Evolutionary conservation across 805 yeast species (phyloP).

Genomic region (Saturnispora galanensis): DNA sequence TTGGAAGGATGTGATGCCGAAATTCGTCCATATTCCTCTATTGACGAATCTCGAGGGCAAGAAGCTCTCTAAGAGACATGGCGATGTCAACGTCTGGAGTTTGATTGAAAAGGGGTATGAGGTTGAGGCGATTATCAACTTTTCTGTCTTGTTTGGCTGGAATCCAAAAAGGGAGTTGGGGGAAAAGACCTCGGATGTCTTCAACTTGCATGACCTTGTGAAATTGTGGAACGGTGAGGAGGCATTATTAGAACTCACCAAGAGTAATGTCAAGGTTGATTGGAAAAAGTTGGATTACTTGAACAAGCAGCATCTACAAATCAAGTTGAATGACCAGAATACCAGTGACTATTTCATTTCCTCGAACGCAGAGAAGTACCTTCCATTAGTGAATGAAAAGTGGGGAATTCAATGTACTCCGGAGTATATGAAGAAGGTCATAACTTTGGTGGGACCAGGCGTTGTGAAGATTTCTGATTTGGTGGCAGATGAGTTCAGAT

Average conservation of each 20-base stretch:
- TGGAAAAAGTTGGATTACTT: constrained; percentile 64
- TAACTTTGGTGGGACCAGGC: constrained; percentile 38
- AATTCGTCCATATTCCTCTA: constrained; percentile 82
- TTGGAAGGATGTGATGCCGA: constrained; percentile 59
- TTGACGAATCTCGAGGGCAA: constrained; percentile 63
- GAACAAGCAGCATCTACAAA: constrained; percentile 58
- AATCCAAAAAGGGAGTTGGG: constrained; percentile 58
- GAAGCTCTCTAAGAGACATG: constrained; percentile 78
- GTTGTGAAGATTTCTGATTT: constrained; percentile 33
- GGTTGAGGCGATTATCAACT: constrained; percentile 83
- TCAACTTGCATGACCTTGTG: constrained; percentile 42
- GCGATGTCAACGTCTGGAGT: constrained; percentile 63
- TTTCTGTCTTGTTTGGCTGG: constrained; percentile 92
- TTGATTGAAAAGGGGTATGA: constrained; percentile 53
- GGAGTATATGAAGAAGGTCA: constrained; percentile 20
- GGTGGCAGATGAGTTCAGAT: constrained; percentile 2
- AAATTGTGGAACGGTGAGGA: constrained; percentile 35
- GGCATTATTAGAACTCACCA: constrained; percentile 60
- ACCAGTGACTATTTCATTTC: constrained; percentile 26
- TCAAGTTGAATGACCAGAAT: constrained; percentile 25
- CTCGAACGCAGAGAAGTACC: constrained; percentile 25
- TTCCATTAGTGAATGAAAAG: constrained; percentile 11
- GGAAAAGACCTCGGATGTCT: constrained; percentile 41
- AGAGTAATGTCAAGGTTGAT: constrained; percentile 90
- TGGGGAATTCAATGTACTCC: constrained; percentile 6